Conservation (phyloP, 306 rosid genomes). For the Pyrus bretschneideri region DNA sequence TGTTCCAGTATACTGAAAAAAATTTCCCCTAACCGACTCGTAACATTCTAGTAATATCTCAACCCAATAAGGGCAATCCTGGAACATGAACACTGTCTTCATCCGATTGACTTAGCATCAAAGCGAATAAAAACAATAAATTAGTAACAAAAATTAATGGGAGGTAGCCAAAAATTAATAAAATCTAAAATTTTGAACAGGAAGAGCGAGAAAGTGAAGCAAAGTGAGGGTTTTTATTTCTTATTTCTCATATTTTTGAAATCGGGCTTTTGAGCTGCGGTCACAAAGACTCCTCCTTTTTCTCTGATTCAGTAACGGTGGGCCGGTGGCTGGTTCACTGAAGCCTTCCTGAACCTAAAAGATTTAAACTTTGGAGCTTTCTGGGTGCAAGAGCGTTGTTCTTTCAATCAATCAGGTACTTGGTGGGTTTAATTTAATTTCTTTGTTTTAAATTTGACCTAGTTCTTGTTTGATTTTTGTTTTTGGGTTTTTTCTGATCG, state of each 20-base stretch:
- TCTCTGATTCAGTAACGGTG: background rate
- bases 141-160: background rate
- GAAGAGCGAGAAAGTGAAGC: slow-evolving; percentile 8
- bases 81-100: background rate
- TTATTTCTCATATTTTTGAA: background rate
- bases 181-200: background rate
- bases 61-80: background rate
- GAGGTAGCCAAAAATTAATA: background rate
- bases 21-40: background rate
- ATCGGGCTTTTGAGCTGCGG: slow-evolving; percentile 4
- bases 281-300: background rate
- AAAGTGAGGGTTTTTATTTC: background rate
- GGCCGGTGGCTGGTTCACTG: background rate
- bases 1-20: too few relatives aligned
- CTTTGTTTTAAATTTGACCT: background rate
- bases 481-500: background rate
- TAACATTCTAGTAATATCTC: slow-evolving; percentile 8
- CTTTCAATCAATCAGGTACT: slow-evolving; percentile 13
- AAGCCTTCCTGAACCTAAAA: background rate
- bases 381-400: background rate
- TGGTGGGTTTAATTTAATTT: background rate
- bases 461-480: background rate
- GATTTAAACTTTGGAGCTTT: background rate
- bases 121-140: background rate
- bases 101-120: background rate